Base-by-base conservation (phyloP, 2,329 filamentous ascomycete genomes). In the Fusarium secorum region DNA sequence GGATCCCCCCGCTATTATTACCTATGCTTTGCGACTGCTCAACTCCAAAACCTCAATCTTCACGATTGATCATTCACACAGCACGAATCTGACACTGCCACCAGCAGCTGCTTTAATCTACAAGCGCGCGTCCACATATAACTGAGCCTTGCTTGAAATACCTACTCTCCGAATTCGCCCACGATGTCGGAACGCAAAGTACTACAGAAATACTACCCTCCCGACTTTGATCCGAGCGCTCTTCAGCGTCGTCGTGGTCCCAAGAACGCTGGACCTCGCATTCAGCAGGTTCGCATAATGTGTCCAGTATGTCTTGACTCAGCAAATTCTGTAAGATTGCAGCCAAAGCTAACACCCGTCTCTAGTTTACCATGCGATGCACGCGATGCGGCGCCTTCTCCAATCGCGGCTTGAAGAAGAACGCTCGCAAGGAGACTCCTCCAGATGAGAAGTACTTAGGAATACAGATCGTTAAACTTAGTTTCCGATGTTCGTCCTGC, bases 161-260 rank as follows among this genome's bases (percentile, higher is more conserved):
- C 24, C 10, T 9, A 13, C 9, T 41, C 30, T 20, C 18, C 18
- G 7, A 33, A 30, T 35, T 36, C 54, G 68, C 30, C 77, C 83
- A 84, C 74, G 75, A 96, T 96, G 93, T 95, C 93, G 74, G 93
- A 97, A 84, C 90, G 93, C 77, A 96, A 96, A 83, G 93, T 95
- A 52, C 86, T 94, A 82, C 76, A 80, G 70, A 88, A 89, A 78
- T 89, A 88, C 80, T 90, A 87, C 75, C 88, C 88, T 82, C 92
- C 81, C 84, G 94, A 98, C 80, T 99, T 98, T 81, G 96, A 99
- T 81, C 95, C 95, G 17, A 90, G 90, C 30, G 90, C 92, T 76
- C 88, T 98, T 81, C 86, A 87, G 30, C 90, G 93, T 22, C 90
- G 89, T 68, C 89, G 88, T 71, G 90, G 84, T 32, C 88, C 90